phyloP scores from a whole-genome alignment of 805 yeast genomes.

The Priceomyces fermenticarens region DNA sequence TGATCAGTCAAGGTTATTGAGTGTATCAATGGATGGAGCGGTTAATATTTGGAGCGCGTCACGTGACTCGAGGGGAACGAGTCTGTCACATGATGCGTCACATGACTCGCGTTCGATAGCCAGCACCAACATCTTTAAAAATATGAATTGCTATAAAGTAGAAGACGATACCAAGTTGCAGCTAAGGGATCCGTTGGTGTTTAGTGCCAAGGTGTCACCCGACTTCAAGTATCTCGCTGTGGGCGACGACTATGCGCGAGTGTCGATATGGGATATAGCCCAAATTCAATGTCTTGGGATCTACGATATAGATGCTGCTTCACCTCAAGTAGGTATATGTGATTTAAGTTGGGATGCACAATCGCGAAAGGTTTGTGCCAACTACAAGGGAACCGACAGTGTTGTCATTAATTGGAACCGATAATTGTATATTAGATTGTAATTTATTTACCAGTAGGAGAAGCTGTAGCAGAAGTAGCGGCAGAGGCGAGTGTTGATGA shows the following conservation, averaged over 20 bases:
- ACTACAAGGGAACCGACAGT: slow-evolving; percentile 34
- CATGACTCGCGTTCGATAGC: not conserved
- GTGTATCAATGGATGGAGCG: slow-evolving; percentile 70
- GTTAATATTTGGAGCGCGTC: slow-evolving; percentile 64
- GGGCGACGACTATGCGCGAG: slow-evolving; percentile 64
- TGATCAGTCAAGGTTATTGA: slow-evolving; percentile 33
- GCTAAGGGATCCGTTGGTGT: slow-evolving; percentile 51
- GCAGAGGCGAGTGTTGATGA: slow-evolving; percentile 14
- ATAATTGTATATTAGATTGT: not conserved
- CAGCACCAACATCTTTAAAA: slow-evolving; percentile 14
- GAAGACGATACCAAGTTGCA: slow-evolving; percentile 8
- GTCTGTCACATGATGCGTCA: slow-evolving; percentile 30
- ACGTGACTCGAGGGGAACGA: no score
- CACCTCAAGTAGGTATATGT: slow-evolving; percentile 27
- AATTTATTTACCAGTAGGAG: slow-evolving; percentile 1
- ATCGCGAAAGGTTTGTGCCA: slow-evolving; percentile 25
- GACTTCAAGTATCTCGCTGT: slow-evolving; percentile 49
- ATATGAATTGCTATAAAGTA: slow-evolving; percentile 19
- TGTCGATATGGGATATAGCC: slow-evolving; percentile 48
- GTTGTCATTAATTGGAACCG: slow-evolving; percentile 19
- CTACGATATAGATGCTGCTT: slow-evolving; percentile 11
- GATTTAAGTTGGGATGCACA: slow-evolving; percentile 35
- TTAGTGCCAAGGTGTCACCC: slow-evolving; percentile 52
- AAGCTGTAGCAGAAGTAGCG: slow-evolving; percentile 6
- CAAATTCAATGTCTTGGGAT: slow-evolving; percentile 25